Base-by-base conservation (phyloP, 768 basidiomycete species). In the Russula emetica region DNA sequence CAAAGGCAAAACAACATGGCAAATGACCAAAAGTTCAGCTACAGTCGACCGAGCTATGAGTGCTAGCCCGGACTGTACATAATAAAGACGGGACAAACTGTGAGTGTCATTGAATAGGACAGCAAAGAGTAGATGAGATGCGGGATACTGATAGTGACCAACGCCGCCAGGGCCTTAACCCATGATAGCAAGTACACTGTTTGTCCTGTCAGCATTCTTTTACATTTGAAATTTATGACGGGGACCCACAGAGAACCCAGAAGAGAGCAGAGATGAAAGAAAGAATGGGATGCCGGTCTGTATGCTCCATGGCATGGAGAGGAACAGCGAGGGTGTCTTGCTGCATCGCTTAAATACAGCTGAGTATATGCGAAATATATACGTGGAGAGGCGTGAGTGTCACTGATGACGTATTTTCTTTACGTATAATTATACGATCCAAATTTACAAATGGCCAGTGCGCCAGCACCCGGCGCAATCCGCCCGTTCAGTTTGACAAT, bases 11-110 rank as follows among this genome's bases (percentile, higher is more conserved):
- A 91, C 11, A 96, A 80, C 65, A 88, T 79, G 7, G 88, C 87
- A 68, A 98, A 88, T 49, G 89, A 90, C 82, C 92, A 94, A 74
- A 97, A 97, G 69, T 92, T 92, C 52, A 98, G 83, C 85, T 95
- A 73, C 55, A 53, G 64, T 50, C 22, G 61, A 55, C 7, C 60
- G 63, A 60, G 64, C 30, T 54, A 32, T 53, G 58, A 60, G 51
- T 34, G 53, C 63, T 42, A 30, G 5, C 7, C 44, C 8, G 30
- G 18, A 13, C 1, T 13, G 26, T 34, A 36, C 57, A 42, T 52
- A 34, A 26, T 36, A 42, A 9, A 20, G 58, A 63, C 8, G 20
- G 54, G 58, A 66, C 61, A 58, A 45, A 92, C 92, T 60, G 91
- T 93, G 67, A 94, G 78, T 1, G 92, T 94, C 83, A 94, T 86